Base-by-base conservation (phyloP, 176 grass and related monocot species). In the Musa acuminata region DNA sequence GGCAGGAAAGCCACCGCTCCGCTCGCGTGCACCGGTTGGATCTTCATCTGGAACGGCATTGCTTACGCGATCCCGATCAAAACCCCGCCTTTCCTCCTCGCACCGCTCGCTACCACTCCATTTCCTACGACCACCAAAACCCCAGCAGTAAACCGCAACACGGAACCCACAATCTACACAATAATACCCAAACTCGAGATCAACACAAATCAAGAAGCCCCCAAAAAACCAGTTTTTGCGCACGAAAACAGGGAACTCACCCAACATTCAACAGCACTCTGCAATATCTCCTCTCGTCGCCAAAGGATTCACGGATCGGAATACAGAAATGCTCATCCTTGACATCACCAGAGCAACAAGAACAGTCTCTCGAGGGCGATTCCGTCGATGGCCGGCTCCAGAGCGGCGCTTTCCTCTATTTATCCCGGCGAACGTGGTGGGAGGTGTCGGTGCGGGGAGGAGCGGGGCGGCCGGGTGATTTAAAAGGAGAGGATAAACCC, bases 41-140 rank as follows among this genome's bases (percentile, higher is more conserved):
- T 84, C 81, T 82, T 89, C 10, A 62, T 69, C 77, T 83, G 87
- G 52, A 87, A 80, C 69, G 83, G 80, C 86, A 85, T 92, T 80
- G 77, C 77, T 84, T 13, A 60, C 57, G 7, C 3, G 57, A 60
- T 60, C 57, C n/a, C 57, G 57, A 60, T 76, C 51, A 80, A 51
- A 14, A 78, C 23, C 49, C 64, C 71, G 20, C 25, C 60, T 62
- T 26, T 1, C 60, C 19, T 53, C 24, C 51, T 8, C 73, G 35
- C 26, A 11, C 51, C 71, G 21, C 19, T 11, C 43, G 27, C 43
- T 49, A 77, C 48, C 35, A 60, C 57, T 55, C 74, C 77, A 82
- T 70, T 65, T 35, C 63, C 83, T 62, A 27, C 26, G 1, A 2
- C 26, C 26, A 27, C 26, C 26, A 26, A 43, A 54, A 58, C 13